These are phyloP conservation scores for Pythium oligandrum DNA, from an alignment of 352 stramenopile species.

Conservation along the genomic window DNA sequence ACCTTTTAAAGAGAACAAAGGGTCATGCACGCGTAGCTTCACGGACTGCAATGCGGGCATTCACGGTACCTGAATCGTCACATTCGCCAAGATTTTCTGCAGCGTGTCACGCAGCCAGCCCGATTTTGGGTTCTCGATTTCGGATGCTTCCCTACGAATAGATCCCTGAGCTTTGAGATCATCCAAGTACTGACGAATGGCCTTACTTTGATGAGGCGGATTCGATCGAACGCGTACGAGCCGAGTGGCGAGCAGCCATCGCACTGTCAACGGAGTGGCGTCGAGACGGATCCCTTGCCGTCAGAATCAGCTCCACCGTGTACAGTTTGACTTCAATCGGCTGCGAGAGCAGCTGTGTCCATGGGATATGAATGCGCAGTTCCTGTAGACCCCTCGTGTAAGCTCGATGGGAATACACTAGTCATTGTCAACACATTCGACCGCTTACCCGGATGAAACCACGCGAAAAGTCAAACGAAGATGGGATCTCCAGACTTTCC, in stretches of 20 bases:
- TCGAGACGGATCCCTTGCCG: conserved; percentile 27
- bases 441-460: conserved; percentile 72
- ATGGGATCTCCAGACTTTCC: conserved; percentile 81
- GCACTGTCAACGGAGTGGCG: not conserved
- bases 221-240: conserved; percentile 16
- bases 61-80: conserved; percentile 55
- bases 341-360: conserved; percentile 84
- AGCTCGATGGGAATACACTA: not conserved
- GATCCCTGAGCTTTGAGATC: too few species aligned
- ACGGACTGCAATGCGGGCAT: too few species aligned
- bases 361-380: conserved; percentile 85
- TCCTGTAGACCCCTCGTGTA: conserved; percentile 29
- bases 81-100: conserved; percentile 77
- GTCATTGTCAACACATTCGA: not conserved
- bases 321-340: conserved; percentile 87
- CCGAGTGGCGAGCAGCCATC: conserved; percentile 14
- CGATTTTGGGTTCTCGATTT: conserved; percentile 77
- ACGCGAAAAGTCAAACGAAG: conserved; percentile 83
- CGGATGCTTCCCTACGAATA: conserved; percentile 1
- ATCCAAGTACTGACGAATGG: not conserved
- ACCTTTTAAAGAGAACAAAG: conserved; percentile 24
- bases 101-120: conserved; percentile 77
- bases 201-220: conserved; percentile 3
- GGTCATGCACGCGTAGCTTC: too few species aligned
- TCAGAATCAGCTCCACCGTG: conserved; percentile 86